These are phyloP conservation scores for Sporothrix inflata DNA, from an alignment of 2,329 filamentous ascomycete species.

Conservation along the genomic window DNA sequence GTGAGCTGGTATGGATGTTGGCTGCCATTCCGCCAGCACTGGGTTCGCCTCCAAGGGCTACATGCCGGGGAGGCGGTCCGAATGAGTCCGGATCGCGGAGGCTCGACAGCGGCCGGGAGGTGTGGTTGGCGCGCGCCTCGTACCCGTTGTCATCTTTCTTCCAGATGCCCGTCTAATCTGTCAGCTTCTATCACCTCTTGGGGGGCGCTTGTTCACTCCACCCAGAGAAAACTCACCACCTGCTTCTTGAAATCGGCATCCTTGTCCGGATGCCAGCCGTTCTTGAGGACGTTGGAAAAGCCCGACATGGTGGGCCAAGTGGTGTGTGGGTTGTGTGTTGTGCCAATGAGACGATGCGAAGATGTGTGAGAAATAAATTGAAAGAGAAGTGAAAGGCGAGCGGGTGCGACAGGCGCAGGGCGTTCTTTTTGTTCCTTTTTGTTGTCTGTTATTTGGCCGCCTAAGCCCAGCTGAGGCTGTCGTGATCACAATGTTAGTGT, in stretches of 20 bases:
- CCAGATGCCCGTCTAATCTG: conserved; percentile 30
- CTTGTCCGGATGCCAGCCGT: conserved; percentile 57
- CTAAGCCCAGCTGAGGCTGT: conserved; percentile 12
- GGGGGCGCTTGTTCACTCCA: neutral
- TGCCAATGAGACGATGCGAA: neutral
- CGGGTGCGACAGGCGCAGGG: neutral
- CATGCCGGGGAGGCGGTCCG: conserved; percentile 76
- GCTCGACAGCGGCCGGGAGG: conserved; percentile 64
- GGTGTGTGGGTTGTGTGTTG: neutral
- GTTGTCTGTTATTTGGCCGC: conserved; percentile 3
- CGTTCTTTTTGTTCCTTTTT: neutral
- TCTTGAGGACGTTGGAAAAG: conserved; percentile 37
- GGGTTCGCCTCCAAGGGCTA: conserved; percentile 34
- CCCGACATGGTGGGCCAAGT: conserved; percentile 46
- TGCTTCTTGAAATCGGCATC: conserved; percentile 48
- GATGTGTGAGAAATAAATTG: neutral
- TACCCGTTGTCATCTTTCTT: conserved; percentile 42
- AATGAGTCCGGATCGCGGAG: conserved; percentile 79
- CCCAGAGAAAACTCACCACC: conserved; percentile 47
- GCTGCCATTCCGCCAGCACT: conserved; percentile 35
- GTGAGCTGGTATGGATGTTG: conserved; percentile 31
- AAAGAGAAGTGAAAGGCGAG: neutral
- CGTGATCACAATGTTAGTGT: neutral
- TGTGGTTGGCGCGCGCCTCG: conserved; percentile 41
- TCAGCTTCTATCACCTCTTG: neutral